A percentile compares a stretch with the other conserved stretches of the same genome.
These are phyloP conservation scores for Colletotrichum neosansevieriae DNA, from an alignment of 2,329 filamentous ascomycete species.

Conservation along the genomic window DNA sequence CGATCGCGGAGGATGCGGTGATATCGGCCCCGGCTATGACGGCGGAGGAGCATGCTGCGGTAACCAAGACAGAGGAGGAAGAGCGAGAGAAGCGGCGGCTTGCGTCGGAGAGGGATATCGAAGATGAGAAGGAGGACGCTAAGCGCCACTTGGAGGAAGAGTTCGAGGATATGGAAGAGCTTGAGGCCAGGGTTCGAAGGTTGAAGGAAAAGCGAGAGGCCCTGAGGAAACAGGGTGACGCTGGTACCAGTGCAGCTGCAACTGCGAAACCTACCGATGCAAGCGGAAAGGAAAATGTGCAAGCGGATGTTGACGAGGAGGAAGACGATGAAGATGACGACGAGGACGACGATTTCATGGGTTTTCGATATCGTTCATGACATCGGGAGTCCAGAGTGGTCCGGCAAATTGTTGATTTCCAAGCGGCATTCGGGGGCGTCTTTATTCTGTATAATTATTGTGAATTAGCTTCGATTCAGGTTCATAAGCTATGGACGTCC, in stretches of 20 bases:
- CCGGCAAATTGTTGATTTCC: background rate
- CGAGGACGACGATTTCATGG: slow-evolving; percentile 69
- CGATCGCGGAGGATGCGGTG: slow-evolving; percentile 62
- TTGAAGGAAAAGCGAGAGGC: slow-evolving; percentile 80
- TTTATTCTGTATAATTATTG: slow-evolving; percentile 35
- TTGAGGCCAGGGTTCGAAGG: slow-evolving; percentile 77
- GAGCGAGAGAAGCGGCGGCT: slow-evolving; percentile 64
- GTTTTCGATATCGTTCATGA: slow-evolving; percentile 62
- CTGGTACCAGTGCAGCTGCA: slow-evolving; percentile 42
- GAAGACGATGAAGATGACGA: slow-evolving; percentile 59
- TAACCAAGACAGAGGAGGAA: slow-evolving; percentile 63
- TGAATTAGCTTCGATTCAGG: slow-evolving; percentile 33
- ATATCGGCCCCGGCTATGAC: slow-evolving; percentile 78
- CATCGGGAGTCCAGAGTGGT: background rate
- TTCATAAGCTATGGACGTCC: slow-evolving; percentile 30
- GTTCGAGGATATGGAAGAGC: slow-evolving; percentile 84
- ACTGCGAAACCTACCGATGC: slow-evolving; percentile 41
- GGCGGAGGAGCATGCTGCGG: slow-evolving; percentile 70
- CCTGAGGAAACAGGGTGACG: slow-evolving; percentile 60
- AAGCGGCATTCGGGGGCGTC: slow-evolving; percentile 8
- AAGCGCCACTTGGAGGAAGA: slow-evolving; percentile 79
- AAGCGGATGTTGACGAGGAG: slow-evolving; percentile 47
- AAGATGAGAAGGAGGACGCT: slow-evolving; percentile 82
- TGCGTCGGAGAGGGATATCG: slow-evolving; percentile 66
- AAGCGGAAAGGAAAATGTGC: slow-evolving; percentile 47